These are phyloP conservation scores for Nicotiana knightiana DNA, from an alignment of 257 asterid genomes.

Conservation along the genomic window DNA sequence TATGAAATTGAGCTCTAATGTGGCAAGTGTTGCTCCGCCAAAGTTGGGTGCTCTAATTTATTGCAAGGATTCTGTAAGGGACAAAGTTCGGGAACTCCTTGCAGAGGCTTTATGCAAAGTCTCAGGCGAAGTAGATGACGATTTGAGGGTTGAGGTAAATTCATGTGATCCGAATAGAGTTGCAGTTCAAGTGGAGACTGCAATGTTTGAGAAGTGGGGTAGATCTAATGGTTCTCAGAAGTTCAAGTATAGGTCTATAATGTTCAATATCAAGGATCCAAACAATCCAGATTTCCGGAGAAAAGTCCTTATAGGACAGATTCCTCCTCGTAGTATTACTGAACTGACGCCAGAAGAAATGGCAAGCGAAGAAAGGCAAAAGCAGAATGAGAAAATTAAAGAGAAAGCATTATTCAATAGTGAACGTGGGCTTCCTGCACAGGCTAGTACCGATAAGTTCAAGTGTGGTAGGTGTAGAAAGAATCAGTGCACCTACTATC, in stretches of 20 bases:
- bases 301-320: constrained; percentile 60
- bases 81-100: constrained; percentile 36
- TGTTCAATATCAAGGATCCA: constrained; percentile 45
- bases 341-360: constrained; percentile 68
- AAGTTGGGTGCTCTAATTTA: constrained; percentile 29
- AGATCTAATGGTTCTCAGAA: constrained; percentile 36
- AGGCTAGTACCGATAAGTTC: constrained; percentile 79
- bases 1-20: constrained; percentile 35
- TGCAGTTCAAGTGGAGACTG: constrained; percentile 36
- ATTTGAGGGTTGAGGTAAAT: constrained; percentile 33
- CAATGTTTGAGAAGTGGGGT: constrained; percentile 50
- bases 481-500: constrained; percentile 74
- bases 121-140: constrained; percentile 26
- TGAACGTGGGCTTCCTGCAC: constrained; percentile 51
- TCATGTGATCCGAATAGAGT: constrained; percentile 65
- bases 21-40: constrained; percentile 18
- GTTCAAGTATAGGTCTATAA: constrained; percentile 36
- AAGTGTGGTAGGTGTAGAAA: constrained; percentile 80
- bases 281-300: constrained; percentile 63
- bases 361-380: constrained; percentile 84
- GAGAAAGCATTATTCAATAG: constrained; percentile 78
- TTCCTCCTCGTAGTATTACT: constrained; percentile 36
- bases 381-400: constrained; percentile 62
- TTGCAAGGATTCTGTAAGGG: constrained; percentile 39
- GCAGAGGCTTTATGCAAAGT: constrained; percentile 43